Evolutionary conservation across 208 protist species (phyloP).

Genomic region (Trypanosoma caninum): DNA sequence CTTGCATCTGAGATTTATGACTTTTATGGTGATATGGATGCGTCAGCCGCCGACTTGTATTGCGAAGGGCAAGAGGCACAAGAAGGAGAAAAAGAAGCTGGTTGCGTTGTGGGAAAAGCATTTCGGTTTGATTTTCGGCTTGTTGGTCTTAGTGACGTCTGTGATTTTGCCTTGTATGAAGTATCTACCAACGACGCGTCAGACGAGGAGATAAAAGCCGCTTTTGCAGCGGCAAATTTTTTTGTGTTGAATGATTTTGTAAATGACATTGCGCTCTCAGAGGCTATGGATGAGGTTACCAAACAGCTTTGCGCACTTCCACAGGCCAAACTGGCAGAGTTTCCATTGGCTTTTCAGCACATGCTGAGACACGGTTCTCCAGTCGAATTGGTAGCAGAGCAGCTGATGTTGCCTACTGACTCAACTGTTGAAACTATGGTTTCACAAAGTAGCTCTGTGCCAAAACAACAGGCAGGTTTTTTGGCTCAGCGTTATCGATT

Average conservation of each 20-base stretch:
- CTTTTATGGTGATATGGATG: not conserved
- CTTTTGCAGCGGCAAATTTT: slow-evolving; percentile 60
- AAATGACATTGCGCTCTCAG: slow-evolving; percentile 45
- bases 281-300: slow-evolving; percentile 23
- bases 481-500: slow-evolving; percentile 8
- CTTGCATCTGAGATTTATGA: not conserved
- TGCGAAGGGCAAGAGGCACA: not conserved
- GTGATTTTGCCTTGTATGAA: slow-evolving; percentile 64
- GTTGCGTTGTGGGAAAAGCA: slow-evolving; percentile 9
- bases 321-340: slow-evolving; percentile 20
- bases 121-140: slow-evolving; percentile 39
- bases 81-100: not conserved
- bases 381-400: slow-evolving; percentile 59
- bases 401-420: slow-evolving; percentile 30
- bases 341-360: slow-evolving; percentile 53
- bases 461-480: not conserved
- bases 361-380: slow-evolving; percentile 27
- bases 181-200: slow-evolving; percentile 40
- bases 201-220: slow-evolving; percentile 57
- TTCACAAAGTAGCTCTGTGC: no score
- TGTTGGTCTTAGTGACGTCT: slow-evolving; percentile 29
- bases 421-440: no score
- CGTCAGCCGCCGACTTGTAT: no score
- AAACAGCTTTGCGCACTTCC: slow-evolving; percentile 3
- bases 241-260: slow-evolving; percentile 70